Base-by-base conservation (phyloP, 2,329 filamentous ascomycete genomes). In the Alternaria sp. region DNA sequence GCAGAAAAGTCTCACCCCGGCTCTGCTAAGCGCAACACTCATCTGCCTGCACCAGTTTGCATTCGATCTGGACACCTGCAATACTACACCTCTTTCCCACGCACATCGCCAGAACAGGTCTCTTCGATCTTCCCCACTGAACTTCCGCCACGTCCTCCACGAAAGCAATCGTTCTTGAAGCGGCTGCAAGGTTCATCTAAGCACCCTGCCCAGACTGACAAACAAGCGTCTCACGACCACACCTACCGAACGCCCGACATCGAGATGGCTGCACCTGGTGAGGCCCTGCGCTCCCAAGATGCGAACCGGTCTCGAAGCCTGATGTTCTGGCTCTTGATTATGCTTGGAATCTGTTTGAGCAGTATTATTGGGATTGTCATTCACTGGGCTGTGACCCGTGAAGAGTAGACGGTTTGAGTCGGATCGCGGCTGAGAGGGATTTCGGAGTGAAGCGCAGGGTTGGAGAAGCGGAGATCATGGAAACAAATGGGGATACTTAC, bases 261-360 rank as follows among this genome's bases (percentile, higher is more conserved):
- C 8, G 58, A 60, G 21, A 15, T 49, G 40, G 17, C 13, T 32
- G 9, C 11, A 15, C 17, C 21, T 8, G n/a, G 19, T 10, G 19
- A n/a, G 11, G 12, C 1, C 4, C 0, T 1, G 17, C 19, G 2
- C 21, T 21, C 23, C 8, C 21, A 25, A 1, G 28, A 11, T 23
- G 12, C 6, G 5, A 5, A n/a, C 9, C 25, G 30, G 5, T 6
- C n/a, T 5, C 17, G 32, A 11, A 12, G 9, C 6, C 19, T 44
- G 13, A 57, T 30, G 23, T 44, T 50, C 11, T 47, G 23, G 17
- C 12, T 36, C n/a, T 4, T 57, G 44, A 21, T 60, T 6, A 7
- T 30, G 44, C 25, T 45, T 17, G 58, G 51, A 2, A 28, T 36
- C 7, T 7, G 40, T 11, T 32, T 60, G 21, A 56, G 58, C 43